phyloP scores from a whole-genome alignment of 106 monocot genomes.

The Vanilla planifolia region DNA sequence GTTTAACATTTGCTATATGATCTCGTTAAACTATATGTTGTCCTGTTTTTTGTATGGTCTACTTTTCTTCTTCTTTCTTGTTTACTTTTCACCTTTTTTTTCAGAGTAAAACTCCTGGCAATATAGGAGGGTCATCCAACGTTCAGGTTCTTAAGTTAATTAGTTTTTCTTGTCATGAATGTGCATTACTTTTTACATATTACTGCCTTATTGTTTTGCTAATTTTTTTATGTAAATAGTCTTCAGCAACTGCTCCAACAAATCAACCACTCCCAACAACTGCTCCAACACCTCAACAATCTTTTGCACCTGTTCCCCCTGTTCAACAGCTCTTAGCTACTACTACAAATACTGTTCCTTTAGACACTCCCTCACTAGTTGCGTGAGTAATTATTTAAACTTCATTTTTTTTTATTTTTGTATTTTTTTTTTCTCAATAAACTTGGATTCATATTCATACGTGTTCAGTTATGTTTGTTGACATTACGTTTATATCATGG shows the following conservation, averaged over 20 bases:
- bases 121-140: not conserved
- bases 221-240: constrained; percentile 22
- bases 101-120: constrained; percentile 5
- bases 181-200: not conserved
- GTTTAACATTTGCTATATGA: no score
- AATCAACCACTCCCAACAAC: constrained; percentile 20
- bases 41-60: not conserved
- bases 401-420: not conserved
- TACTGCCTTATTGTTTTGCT: not conserved
- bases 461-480: not conserved
- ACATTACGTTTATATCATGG: not conserved
- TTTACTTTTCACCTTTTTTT: not conserved
- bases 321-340: not conserved
- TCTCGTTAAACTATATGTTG: no score
- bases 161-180: not conserved
- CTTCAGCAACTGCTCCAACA: constrained; percentile 35
- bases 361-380: constrained; percentile 19
- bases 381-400: constrained; percentile 35
- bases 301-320: not conserved
- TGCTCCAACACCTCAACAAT: no score
- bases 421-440: not conserved
- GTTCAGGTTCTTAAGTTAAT: not conserved
- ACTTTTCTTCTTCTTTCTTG: not conserved
- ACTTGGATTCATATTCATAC: no score
- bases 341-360: not conserved